Base-by-base conservation (phyloP, 2,329 filamentous ascomycete genomes). In the Fusarium sp. region DNA sequence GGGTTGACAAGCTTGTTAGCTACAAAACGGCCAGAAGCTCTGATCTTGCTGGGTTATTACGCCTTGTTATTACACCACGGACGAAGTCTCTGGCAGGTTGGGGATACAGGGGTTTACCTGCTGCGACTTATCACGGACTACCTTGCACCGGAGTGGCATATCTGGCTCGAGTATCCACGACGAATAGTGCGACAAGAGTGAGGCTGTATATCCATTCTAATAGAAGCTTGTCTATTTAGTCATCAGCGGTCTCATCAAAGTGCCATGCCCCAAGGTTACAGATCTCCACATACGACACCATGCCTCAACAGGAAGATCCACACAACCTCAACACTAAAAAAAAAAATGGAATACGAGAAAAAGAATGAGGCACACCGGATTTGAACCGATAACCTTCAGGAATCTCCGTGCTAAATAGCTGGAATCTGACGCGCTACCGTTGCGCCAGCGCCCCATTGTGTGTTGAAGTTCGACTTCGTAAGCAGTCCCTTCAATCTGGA, bases 61-160 rank as follows among this genome's bases (percentile, higher is more conserved):
- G 73, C 58, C 6, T 18, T 74, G 3, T 6, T 75, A 3, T 14
- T 76, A 0, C 57, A 76, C n/a, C n/a, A 64, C 5, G 74, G 60
- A 13, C 38, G 33, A 22, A 14, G 17, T 3, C 22, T 76, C 5
- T 76, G 74, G 74, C 68, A 69, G 36, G 24, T 76, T 10, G 49
- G 41, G 0, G 57, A 70, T 13, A 35, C 71, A 4, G 74, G 74
- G 7, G 26, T 10, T 4, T 72, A 72, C 10, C 26, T 75, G 1
- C 20, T 75, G 7, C 33, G 48, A 6, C 38, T 65, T 2, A 75
- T 75, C 14, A 9, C 28, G 6, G 55, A 54, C 7, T 62, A 68
- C 11, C 67, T 75, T 6, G 33, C 41, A 1, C 39, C 49, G 6
- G 63, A 74, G 12, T 75, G 73, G 73, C 52, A 66, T 10, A 20